Conservation (phyloP, 148 eudicot species). For the Diospyros lotus region DNA sequence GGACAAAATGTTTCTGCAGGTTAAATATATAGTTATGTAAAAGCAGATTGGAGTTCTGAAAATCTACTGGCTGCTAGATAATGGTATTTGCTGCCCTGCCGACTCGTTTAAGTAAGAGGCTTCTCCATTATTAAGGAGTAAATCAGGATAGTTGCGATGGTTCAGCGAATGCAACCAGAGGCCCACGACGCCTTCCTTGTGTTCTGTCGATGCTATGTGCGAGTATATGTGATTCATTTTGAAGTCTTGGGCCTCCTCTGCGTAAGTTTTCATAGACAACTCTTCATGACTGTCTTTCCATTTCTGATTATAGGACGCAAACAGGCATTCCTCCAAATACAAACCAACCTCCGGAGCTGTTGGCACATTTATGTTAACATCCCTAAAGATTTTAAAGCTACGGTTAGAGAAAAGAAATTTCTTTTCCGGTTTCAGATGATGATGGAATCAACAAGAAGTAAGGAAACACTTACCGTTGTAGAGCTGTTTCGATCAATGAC, state of each 20-base stretch:
- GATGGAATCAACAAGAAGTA: background rate
- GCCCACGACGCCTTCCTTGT: constrained; percentile 68
- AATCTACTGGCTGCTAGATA: background rate
- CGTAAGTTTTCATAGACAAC: constrained; percentile 73
- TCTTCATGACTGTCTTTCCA: constrained; percentile 80
- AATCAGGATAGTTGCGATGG: constrained; percentile 72
- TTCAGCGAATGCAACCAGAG: constrained; percentile 89
- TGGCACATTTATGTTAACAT: constrained; percentile 64
- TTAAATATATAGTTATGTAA: background rate
- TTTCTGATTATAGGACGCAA: constrained; percentile 74
- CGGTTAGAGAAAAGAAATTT: background rate
- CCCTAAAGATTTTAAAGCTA: constrained; percentile 32
- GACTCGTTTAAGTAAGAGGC: background rate
- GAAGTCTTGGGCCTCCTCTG: constrained; percentile 74
- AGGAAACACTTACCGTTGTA: constrained; percentile 48
- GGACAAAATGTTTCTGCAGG: background rate
- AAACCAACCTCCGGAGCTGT: constrained; percentile 96
- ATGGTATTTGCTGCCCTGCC: background rate
- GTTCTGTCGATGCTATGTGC: constrained; percentile 76
- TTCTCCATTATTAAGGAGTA: constrained; percentile 18
- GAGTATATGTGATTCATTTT: constrained; percentile 72
- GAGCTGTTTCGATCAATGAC: constrained; percentile 58
- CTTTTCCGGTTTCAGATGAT: background rate
- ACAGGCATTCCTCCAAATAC: constrained; percentile 86
- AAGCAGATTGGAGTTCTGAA: background rate